Evolutionary conservation across 2,329 filamentous ascomycete genomes (phyloP).

Genomic region (Neofusicoccum cordaticola): DNA sequence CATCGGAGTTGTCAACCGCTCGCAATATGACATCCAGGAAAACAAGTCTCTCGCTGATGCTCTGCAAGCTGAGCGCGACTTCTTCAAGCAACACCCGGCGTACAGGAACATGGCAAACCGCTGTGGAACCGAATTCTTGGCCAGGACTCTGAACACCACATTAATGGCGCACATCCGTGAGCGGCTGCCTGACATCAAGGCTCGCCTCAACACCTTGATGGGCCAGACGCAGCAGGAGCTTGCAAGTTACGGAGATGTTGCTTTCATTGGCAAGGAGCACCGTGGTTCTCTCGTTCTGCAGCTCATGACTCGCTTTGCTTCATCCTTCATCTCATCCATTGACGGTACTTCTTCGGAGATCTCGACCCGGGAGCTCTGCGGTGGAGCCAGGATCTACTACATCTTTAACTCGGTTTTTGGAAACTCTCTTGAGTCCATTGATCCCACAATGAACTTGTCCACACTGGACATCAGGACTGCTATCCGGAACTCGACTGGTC

Average conservation of each 20-base stretch:
- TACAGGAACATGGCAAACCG: slow-evolving; percentile 93
- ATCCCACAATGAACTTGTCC: slow-evolving; percentile 92
- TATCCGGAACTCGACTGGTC: slow-evolving; percentile 96
- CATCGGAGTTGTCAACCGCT: slow-evolving; percentile 96
- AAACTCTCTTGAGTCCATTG: slow-evolving; percentile 91
- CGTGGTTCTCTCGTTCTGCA: slow-evolving; percentile 91
- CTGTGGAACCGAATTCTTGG: slow-evolving; percentile 91
- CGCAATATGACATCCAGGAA: slow-evolving; percentile 95
- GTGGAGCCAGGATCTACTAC: slow-evolving; percentile 94
- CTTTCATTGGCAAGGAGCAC: slow-evolving; percentile 96
- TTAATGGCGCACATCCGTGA: slow-evolving; percentile 96
- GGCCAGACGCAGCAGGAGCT: slow-evolving; percentile 99
- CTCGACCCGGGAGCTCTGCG: slow-evolving; percentile 95
- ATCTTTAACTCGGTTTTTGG: slow-evolving; percentile 99
- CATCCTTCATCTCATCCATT: slow-evolving; percentile 96
- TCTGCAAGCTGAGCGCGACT: slow-evolving; percentile 78
- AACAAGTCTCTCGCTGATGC: slow-evolving; percentile 95
- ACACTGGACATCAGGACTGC: slow-evolving; percentile 94
- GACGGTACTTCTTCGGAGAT: slow-evolving; percentile 98
- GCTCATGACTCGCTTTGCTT: slow-evolving; percentile 96
- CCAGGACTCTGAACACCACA: slow-evolving; percentile 91
- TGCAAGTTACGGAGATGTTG: slow-evolving; percentile 95
- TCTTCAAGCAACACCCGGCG: slow-evolving; percentile 95
- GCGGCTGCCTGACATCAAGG: slow-evolving; percentile 94
- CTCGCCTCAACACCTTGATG: slow-evolving; percentile 95